Evolutionary conservation across 1,284 basidiomycete species (phyloP).

Genomic region (Trichosporon sp.): DNA sequence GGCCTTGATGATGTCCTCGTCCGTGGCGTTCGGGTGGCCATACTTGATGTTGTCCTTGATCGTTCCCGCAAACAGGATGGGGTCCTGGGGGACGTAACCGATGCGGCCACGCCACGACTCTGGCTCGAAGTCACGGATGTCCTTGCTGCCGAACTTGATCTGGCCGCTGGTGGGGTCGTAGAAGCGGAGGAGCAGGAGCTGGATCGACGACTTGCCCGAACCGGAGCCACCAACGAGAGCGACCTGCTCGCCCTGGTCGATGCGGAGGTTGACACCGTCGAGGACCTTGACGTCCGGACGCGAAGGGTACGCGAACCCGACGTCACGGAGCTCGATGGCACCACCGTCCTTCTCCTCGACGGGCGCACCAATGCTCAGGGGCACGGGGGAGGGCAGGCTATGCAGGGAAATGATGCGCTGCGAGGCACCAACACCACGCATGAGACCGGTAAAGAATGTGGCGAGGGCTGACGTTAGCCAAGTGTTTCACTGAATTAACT

Average conservation of each 20-base stretch:
- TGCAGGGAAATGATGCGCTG: conserved; percentile 45
- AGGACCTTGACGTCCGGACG: conserved; percentile 79
- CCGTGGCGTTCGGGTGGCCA: conserved; percentile 38
- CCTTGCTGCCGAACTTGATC: conserved; percentile 70
- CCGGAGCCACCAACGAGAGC: conserved; percentile 52
- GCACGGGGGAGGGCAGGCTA: conserved; percentile 40
- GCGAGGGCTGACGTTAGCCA: conserved; percentile 34
- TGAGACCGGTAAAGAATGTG: conserved; percentile 47
- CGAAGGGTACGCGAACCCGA: conserved; percentile 86
- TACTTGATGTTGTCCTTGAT: conserved; percentile 70
- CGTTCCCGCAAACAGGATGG: conserved; percentile 76
- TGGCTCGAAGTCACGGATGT: conserved; percentile 66
- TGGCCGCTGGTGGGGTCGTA: conserved; percentile 74
- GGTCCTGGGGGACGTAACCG: conserved; percentile 55
- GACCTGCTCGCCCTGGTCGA: conserved; percentile 51
- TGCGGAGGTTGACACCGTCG: conserved; percentile 57
- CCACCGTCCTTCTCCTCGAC: conserved; percentile 53
- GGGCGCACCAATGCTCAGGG: conserved; percentile 36
- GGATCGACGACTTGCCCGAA: conserved; percentile 55
- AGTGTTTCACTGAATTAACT: too few species aligned
- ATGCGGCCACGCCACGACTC: conserved; percentile 85
- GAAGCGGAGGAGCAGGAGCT: conserved; percentile 80
- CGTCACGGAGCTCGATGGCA: conserved; percentile 59
- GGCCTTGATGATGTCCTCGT: conserved; percentile 38
- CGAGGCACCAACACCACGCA: conserved; percentile 49